Percentiles rank a stretch among this genome's conserved stretches.
These are phyloP conservation scores for Diaporthe amygdali DNA, from an alignment of 2,329 filamentous ascomycete species.

Conservation along the genomic window DNA sequence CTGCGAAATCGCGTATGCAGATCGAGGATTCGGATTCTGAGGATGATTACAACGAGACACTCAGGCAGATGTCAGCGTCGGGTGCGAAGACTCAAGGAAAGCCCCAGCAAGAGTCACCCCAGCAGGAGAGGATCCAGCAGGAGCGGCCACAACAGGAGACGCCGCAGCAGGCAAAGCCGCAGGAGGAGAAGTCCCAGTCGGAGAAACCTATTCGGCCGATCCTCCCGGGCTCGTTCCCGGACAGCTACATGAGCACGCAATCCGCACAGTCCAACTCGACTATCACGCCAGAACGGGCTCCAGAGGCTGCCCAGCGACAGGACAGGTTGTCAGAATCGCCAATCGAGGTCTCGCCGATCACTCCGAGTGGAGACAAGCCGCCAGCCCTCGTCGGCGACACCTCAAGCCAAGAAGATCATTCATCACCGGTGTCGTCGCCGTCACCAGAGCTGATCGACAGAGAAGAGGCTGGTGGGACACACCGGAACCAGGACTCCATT, in stretches of 20 bases:
- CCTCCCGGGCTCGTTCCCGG: conserved; percentile 46
- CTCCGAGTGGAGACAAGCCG: conserved; percentile 50
- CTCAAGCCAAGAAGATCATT: conserved; percentile 71
- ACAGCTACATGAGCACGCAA: conserved; percentile 42
- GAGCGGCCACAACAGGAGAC: conserved; percentile 33
- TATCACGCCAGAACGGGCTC: conserved; percentile 35
- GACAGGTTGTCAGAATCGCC: conserved; percentile 71
- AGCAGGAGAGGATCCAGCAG: background rate
- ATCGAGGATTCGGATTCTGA: conserved; percentile 74
- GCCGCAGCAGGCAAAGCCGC: conserved; percentile 36
- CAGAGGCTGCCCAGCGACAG: conserved; percentile 34
- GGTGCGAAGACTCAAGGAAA: conserved; percentile 23
- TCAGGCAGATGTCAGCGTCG: conserved; percentile 34
- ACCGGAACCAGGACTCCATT: conserved; percentile 52
- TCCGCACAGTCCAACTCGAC: conserved; percentile 37
- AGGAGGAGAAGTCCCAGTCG: conserved; percentile 17
- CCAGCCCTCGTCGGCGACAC: conserved; percentile 74
- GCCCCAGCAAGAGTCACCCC: background rate
- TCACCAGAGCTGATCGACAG: conserved; percentile 57
- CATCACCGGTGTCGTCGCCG: conserved; percentile 67
- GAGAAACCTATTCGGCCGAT: conserved; percentile 35
- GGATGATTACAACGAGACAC: conserved; percentile 43
- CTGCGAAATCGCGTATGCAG: conserved; percentile 66
- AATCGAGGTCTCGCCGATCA: conserved; percentile 65
- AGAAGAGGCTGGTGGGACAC: conserved; percentile 46